A percentile compares a stretch with the other conserved stretches of the same genome.
Conservation (phyloP, 106 monocot species). For the Apostasia ramifera region DNA sequence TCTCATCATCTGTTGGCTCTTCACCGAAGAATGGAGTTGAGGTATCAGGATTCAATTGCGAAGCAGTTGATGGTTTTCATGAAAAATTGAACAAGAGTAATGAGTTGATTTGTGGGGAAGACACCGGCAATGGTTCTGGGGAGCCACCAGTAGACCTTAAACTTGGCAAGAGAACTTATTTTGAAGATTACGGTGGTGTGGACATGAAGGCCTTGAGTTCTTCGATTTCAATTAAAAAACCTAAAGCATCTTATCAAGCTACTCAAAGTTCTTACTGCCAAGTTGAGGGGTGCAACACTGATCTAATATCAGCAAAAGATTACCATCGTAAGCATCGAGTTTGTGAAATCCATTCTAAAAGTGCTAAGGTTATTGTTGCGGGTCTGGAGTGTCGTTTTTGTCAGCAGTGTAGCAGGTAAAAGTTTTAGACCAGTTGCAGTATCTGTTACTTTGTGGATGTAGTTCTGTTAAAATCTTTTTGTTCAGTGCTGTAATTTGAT, state of each 20-base stretch:
- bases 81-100: slow-evolving; percentile 3
- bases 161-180: slow-evolving; percentile 81
- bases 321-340: slow-evolving; percentile 85
- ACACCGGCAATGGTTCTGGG: slow-evolving; percentile 16
- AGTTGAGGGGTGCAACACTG: slow-evolving; percentile 62
- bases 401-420: slow-evolving; percentile 74
- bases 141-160: slow-evolving; percentile 55
- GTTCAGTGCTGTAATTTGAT: too few species aligned
- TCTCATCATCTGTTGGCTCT: slow-evolving; percentile 40
- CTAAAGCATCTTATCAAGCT: slow-evolving; percentile 20
- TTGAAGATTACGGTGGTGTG: slow-evolving; percentile 39
- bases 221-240: slow-evolving; percentile 21
- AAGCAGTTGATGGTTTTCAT: slow-evolving; percentile 9
- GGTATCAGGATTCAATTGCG: neutral
- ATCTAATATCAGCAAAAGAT: slow-evolving; percentile 50
- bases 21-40: slow-evolving; percentile 14
- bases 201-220: slow-evolving; percentile 16
- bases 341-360: slow-evolving; percentile 68
- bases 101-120: slow-evolving; percentile 3
- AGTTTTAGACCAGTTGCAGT: too few species aligned
- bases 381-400: slow-evolving; percentile 75
- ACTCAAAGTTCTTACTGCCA: slow-evolving; percentile 35
- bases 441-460: too few species aligned
- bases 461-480: neutral
- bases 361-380: slow-evolving; percentile 45